Conservation (phyloP, 345 rosid species). For the Lenwebbia sp. region DNA sequence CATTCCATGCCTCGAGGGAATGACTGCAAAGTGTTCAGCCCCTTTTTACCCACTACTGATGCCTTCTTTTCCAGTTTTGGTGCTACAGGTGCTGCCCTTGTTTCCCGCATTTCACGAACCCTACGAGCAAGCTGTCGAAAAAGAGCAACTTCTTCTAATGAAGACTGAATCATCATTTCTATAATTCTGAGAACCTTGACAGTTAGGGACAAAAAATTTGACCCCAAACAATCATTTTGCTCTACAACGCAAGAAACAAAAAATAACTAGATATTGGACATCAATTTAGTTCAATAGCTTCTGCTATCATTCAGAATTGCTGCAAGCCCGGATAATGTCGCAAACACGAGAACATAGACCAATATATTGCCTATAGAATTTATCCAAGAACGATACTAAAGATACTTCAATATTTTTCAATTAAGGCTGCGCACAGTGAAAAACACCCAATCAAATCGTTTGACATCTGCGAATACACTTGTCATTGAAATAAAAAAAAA, state of each 20-base stretch:
- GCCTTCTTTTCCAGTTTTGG: constrained; percentile 59
- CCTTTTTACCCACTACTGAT: constrained; percentile 31
- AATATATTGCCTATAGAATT: neutral
- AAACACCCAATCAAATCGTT: neutral
- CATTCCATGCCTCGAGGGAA: constrained; percentile 96
- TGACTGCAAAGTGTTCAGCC: constrained; percentile 59
- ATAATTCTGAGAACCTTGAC: neutral
- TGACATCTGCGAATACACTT: neutral
- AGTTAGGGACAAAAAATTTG: neutral
- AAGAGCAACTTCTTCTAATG: neutral
- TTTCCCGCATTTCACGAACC: constrained; percentile 93
- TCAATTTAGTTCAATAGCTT: neutral
- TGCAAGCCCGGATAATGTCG: neutral
- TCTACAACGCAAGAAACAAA: neutral
- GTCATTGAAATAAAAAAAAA: neutral
- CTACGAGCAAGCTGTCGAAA: constrained; percentile 74
- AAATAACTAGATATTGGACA: neutral
- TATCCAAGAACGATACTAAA: neutral
- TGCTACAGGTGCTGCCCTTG: constrained; percentile 70
- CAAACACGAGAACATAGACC: neutral
- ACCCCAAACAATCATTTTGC: neutral
- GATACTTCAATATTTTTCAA: neutral
- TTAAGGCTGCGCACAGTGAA: neutral
- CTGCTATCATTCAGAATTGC: neutral
- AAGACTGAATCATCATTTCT: neutral